Percentiles rank a stretch among this genome's conserved stretches.
Evolutionary conservation across 1,284 basidiomycete genomes (phyloP).

Genomic region (Cryptococcus sp.): DNA sequence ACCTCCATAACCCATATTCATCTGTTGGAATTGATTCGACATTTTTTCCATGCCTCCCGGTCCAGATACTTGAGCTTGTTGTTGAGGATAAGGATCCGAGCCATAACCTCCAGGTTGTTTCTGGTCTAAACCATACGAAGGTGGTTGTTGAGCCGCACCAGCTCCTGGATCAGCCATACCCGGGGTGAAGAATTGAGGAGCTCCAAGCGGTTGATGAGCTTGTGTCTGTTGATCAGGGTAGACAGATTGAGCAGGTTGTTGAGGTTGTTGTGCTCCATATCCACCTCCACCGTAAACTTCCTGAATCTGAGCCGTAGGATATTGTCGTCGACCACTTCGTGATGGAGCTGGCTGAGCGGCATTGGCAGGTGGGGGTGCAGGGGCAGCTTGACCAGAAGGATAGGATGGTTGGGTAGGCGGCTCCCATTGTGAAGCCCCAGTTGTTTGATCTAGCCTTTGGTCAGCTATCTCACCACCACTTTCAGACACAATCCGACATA

Average conservation of each 20-base stretch:
- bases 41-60: constrained; percentile 56
- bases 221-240: background rate
- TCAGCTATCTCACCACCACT: constrained; percentile 7
- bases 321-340: constrained; percentile 71
- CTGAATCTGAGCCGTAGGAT: constrained; percentile 76
- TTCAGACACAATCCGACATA: constrained; percentile 36
- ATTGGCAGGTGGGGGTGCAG: constrained; percentile 19
- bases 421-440: constrained; percentile 64
- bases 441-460: constrained; percentile 30
- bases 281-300: constrained; percentile 63
- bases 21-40: constrained; percentile 77
- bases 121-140: constrained; percentile 2
- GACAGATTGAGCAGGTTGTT: background rate
- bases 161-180: constrained; percentile 58
- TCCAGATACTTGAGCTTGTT: constrained; percentile 13
- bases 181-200: constrained; percentile 75
- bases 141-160: constrained; percentile 7
- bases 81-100: constrained; percentile 11
- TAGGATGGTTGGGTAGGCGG: constrained; percentile 46
- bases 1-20: constrained; percentile 59
- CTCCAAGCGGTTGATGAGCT: constrained; percentile 4
- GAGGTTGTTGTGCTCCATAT: constrained; percentile 19
- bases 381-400: constrained; percentile 20
- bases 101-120: background rate
- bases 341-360: constrained; percentile 48